Evolutionary conservation across 2,329 filamentous ascomycete species (phyloP).

Genomic region (Dactylellina leptospora): DNA sequence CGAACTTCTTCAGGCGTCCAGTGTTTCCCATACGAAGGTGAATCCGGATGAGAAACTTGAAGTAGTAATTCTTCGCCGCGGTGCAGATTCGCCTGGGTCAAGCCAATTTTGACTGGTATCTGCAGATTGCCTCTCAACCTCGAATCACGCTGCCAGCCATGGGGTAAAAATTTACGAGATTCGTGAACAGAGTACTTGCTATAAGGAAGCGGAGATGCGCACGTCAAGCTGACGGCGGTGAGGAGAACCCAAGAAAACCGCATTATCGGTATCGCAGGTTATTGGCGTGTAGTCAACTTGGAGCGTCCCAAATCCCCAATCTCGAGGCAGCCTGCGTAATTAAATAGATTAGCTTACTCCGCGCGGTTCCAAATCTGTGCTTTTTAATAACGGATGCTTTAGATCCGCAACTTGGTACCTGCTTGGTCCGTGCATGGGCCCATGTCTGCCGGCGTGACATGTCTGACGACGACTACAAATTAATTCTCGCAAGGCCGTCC

Average conservation of each 20-base stretch:
- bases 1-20: conserved; percentile 63
- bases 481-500: conserved; percentile 39
- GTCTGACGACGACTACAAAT: conserved; percentile 39
- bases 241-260: conserved; percentile 22
- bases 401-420: conserved; percentile 30
- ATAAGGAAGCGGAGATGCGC: conserved; percentile 33
- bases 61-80: conserved; percentile 62
- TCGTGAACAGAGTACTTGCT: conserved; percentile 34
- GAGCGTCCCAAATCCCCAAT: too few relatives aligned
- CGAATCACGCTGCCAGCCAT: conserved; percentile 40
- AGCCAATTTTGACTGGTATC: conserved; percentile 60
- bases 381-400: conserved; percentile 42
- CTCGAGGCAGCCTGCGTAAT: conserved; percentile 7
- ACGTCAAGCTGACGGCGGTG: conserved; percentile 20
- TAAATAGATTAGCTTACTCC: conserved; percentile 22
- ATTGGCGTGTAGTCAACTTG: too few relatives aligned
- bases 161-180: conserved; percentile 34
- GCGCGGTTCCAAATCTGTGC: conserved; percentile 22
- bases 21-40: conserved; percentile 64
- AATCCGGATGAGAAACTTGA: conserved; percentile 63
- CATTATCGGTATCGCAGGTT: conserved; percentile 16
- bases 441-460: conserved; percentile 7
- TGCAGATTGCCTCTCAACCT: conserved; percentile 36
- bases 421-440: conserved; percentile 28
- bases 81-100: conserved; percentile 64